These are phyloP conservation scores for Vigna hirtella DNA, from an alignment of 306 rosid genomes.

Conservation along the genomic window DNA sequence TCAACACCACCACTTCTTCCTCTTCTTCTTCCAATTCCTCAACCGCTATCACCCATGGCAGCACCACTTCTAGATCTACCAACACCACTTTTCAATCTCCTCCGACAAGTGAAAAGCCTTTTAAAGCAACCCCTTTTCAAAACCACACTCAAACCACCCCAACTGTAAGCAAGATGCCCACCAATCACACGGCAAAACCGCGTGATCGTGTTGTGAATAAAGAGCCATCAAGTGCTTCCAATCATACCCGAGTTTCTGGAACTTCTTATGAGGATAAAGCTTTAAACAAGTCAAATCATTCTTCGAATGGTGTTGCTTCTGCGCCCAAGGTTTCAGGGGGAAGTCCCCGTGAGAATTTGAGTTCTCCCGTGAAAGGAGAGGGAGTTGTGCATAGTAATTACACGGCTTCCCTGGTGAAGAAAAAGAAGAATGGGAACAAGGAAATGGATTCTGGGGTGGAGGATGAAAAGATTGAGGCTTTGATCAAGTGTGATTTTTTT, in stretches of 20 bases:
- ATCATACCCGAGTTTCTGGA: conserved; percentile 44
- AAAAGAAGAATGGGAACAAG: conserved; percentile 43
- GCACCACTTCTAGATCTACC: conserved; percentile 59
- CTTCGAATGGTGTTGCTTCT: conserved; percentile 28
- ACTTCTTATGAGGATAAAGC: conserved; percentile 35
- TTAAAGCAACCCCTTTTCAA: conserved; percentile 35
- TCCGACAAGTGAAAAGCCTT: not conserved
- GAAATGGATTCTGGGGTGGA: conserved; percentile 21
- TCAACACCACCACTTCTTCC: conserved; percentile 54
- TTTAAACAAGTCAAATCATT: conserved; percentile 49
- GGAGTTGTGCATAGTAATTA: conserved; percentile 35
- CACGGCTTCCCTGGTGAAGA: conserved; percentile 50
- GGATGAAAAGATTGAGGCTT: conserved; percentile 50
- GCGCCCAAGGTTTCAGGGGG: conserved; percentile 32
- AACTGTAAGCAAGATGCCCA: conserved; percentile 8
- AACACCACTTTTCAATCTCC: conserved; percentile 46
- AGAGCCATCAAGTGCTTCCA: conserved; percentile 21
- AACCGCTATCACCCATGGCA: not conserved
- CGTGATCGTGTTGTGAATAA: not conserved
- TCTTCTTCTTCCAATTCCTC: conserved; percentile 46
- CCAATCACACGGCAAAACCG: not conserved
- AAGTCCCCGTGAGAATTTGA: conserved; percentile 39
- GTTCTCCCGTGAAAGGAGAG: conserved; percentile 23
- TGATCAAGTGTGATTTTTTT: conserved; percentile 75
- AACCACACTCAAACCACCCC: conserved; percentile 45